Evolutionary conservation across 106 monocot species (phyloP).

Genomic region (Allium sativum): DNA sequence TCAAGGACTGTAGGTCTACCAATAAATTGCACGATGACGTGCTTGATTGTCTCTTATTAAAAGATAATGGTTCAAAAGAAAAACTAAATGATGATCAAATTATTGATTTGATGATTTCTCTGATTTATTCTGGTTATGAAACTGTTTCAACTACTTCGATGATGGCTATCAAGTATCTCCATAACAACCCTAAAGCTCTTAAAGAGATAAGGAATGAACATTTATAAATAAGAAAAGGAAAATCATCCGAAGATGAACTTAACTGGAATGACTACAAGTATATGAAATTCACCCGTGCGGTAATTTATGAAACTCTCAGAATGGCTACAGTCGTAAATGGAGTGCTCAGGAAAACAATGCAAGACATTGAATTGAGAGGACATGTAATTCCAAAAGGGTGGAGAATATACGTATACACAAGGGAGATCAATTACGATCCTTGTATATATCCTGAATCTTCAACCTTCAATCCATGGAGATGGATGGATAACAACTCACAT

Average conservation of each 20-base stretch:
- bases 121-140: constrained; percentile 88
- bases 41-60: constrained; percentile 45
- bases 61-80: constrained; percentile 20
- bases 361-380: constrained; percentile 80
- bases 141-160: constrained; percentile 88
- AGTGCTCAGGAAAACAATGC: constrained; percentile 76
- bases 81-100: constrained; percentile 78
- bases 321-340: constrained; percentile 90
- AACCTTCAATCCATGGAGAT: constrained; percentile 96
- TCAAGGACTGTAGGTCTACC: constrained; percentile 43
- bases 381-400: constrained; percentile 80
- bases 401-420: constrained; percentile 86
- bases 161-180: constrained; percentile 93
- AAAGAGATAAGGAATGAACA: constrained; percentile 83
- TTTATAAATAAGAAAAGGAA: constrained; percentile 49
- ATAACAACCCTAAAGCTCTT: constrained; percentile 73
- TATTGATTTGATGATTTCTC: constrained; percentile 73
- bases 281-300: constrained; percentile 90
- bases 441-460: constrained; percentile 59
- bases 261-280: constrained; percentile 87
- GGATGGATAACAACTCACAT: constrained; percentile 41
- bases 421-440: constrained; percentile 86
- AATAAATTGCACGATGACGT: constrained; percentile 40
- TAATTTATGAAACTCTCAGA: constrained; percentile 79
- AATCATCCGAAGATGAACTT: constrained; percentile 49